Percentiles rank a stretch among this genome's conserved stretches.
phyloP scores from a whole-genome alignment of 495 filamentous ascomycete genomes.

The Rusavskia elegans region DNA sequence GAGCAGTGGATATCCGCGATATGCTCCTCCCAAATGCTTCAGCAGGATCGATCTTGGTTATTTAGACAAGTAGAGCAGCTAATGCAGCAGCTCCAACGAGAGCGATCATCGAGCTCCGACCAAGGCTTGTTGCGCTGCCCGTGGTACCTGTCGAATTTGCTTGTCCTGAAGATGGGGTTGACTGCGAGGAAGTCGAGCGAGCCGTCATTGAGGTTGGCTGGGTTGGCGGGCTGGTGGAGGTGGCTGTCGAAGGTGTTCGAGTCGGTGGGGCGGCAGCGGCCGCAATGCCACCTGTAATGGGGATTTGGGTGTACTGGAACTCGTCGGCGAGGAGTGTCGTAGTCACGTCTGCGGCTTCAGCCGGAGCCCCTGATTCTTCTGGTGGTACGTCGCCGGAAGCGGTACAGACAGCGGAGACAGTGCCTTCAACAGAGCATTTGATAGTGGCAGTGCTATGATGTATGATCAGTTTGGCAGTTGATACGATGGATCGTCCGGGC shows the following conservation, averaged over 20 bases:
- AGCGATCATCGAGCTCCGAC: background rate
- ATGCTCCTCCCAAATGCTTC: background rate
- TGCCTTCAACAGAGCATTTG: background rate
- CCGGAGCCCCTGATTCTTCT: background rate
- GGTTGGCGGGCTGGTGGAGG: background rate
- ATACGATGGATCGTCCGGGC: background rate
- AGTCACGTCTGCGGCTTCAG: background rate
- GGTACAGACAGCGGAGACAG: background rate
- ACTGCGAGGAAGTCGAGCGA: too few relatives aligned
- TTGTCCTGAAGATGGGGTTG: too few relatives aligned
- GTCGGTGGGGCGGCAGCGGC: background rate
- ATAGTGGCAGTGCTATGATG: background rate
- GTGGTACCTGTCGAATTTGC: background rate
- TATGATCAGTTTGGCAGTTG: background rate
- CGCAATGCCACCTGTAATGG: background rate
- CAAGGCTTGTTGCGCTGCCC: background rate
- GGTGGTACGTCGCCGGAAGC: background rate
- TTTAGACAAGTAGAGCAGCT: background rate
- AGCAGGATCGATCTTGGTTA: background rate
- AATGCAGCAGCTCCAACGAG: background rate
- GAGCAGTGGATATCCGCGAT: background rate
- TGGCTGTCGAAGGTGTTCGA: background rate
- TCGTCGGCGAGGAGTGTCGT: background rate
- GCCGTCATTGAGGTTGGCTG: too few relatives aligned
- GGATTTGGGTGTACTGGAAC: background rate